A percentile compares a stretch with the other conserved stretches of the same genome.
Conservation (phyloP, 2,329 filamentous ascomycete genomes). For the Phyllosticta citrichinensis region DNA sequence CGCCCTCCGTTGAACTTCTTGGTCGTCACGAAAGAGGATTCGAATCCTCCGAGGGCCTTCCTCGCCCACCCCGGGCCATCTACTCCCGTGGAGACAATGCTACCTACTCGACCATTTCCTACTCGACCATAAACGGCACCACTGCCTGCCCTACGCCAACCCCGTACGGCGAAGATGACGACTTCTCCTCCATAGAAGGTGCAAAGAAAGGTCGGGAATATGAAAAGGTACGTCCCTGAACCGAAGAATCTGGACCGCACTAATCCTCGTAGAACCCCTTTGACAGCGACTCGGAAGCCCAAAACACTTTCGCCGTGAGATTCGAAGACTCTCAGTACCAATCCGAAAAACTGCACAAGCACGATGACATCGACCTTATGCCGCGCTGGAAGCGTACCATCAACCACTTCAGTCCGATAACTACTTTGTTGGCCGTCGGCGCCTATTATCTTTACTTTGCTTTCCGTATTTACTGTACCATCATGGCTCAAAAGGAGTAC, state of each 20-base stretch:
- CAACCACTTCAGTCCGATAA: background rate
- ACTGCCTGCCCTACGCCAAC: background rate
- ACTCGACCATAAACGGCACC: background rate
- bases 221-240: background rate
- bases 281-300: background rate
- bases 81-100: background rate
- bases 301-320: background rate
- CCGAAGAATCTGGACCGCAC: background rate
- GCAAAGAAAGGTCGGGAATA: background rate
- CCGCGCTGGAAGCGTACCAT: background rate
- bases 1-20: background rate
- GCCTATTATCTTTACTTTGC: constrained; percentile 3
- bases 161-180: background rate
- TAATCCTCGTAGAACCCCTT: background rate
- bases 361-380: constrained; percentile 1
- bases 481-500: background rate
- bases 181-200: background rate
- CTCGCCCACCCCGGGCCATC: background rate
- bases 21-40: background rate
- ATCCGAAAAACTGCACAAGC: background rate
- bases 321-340: background rate
- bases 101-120: background rate
- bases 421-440: background rate
- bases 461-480: constrained; percentile 3
- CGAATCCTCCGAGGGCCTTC: background rate